These are phyloP conservation scores for Tuber melanosporum DNA, from an alignment of 495 filamentous ascomycete species.

Conservation along the genomic window DNA sequence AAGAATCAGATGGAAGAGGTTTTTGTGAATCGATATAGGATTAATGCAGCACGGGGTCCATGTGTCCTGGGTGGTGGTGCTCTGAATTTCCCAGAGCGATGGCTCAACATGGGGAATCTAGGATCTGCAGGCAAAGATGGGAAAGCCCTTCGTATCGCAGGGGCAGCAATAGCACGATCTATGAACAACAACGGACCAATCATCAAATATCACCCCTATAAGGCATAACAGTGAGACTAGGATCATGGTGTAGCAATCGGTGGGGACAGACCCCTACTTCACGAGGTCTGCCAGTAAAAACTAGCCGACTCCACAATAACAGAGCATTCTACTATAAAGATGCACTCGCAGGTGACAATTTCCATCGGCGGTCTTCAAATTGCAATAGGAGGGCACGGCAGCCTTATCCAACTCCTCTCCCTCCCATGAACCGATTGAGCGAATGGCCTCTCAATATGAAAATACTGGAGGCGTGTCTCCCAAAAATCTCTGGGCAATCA, in stretches of 20 bases:
- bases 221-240: constrained; percentile 8
- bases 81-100: constrained; percentile 74
- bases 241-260: not conserved
- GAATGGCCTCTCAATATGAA: constrained; percentile 74
- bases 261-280: constrained; percentile 62
- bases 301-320: constrained; percentile 80
- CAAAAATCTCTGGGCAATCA: constrained; percentile 64
- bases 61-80: constrained; percentile 56
- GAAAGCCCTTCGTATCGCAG: constrained; percentile 69
- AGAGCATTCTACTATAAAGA: constrained; percentile 82
- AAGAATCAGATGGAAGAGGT: constrained; percentile 63
- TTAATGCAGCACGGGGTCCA: constrained; percentile 76
- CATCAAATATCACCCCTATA: constrained; percentile 1
- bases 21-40: constrained; percentile 79
- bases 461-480: constrained; percentile 76
- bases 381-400: constrained; percentile 73
- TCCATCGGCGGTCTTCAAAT: constrained; percentile 61
- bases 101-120: constrained; percentile 83
- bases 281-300: constrained; percentile 62
- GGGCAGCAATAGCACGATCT: constrained; percentile 76
- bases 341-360: constrained; percentile 78
- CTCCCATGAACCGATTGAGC: constrained; percentile 65
- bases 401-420: constrained; percentile 74
- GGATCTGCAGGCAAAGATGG: constrained; percentile 76
- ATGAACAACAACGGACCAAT: constrained; percentile 11